A percentile compares a stretch with the other conserved stretches of the same genome.
phyloP scores from a whole-genome alignment of 2,329 filamentous ascomycete genomes.

The Aspergillus udagawae region DNA sequence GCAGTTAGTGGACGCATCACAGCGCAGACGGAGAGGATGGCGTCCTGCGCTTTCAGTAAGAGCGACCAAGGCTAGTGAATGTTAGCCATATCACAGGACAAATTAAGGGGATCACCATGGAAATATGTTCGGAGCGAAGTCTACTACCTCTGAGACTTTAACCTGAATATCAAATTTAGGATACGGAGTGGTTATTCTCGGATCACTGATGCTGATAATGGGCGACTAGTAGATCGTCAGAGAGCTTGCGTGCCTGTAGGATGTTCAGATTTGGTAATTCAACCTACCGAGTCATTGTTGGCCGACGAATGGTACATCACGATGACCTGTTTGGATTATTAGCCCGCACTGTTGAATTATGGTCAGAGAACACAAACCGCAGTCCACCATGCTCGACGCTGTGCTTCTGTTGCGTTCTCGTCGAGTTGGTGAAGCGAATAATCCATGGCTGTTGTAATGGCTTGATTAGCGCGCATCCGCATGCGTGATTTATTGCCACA shows the following conservation, averaged over 20 bases:
- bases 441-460: conserved; percentile 25
- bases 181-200: conserved; percentile 21
- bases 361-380: conserved; percentile 12
- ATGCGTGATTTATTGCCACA: conserved; percentile 20
- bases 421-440: conserved; percentile 17
- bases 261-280: not conserved
- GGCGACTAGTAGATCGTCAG: conserved; percentile 13
- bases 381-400: conserved; percentile 25
- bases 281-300: conserved; percentile 14
- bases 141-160: conserved; percentile 15
- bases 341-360: not conserved
- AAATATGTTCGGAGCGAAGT: too few species aligned
- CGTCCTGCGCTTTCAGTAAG: conserved; percentile 17
- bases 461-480: conserved; percentile 21
- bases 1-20: conserved; percentile 6
- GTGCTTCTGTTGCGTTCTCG: conserved; percentile 12
- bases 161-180: conserved; percentile 13
- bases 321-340: conserved; percentile 11
- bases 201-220: conserved; percentile 16
- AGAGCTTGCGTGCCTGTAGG: not conserved
- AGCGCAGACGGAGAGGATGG: conserved; percentile 5
- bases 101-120: not conserved
- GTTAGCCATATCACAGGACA: not conserved
- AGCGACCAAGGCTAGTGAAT: conserved; percentile 18
- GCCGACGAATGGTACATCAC: conserved; percentile 18